Conservation (phyloP, 2,329 filamentous ascomycete species). For the Aspergillus chevalieri region DNA sequence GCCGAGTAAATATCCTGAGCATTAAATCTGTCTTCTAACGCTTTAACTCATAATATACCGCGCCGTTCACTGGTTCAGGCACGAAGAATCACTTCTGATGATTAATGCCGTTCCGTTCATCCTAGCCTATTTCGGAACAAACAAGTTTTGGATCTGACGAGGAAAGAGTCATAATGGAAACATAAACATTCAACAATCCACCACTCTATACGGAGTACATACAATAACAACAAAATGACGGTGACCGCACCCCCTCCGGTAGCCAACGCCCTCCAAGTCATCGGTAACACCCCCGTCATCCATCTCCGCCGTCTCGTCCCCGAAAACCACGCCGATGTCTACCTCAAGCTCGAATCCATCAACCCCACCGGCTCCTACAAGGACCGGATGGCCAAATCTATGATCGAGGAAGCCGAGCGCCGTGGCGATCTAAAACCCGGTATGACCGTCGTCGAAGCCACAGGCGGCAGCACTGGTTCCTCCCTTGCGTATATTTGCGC, state of each 20-base stretch:
- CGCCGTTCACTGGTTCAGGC: too few relatives aligned
- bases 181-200: too few relatives aligned
- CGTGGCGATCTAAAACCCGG: constrained; percentile 83
- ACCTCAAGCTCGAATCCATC: constrained; percentile 78
- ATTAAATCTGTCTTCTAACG: too few relatives aligned
- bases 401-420: constrained; percentile 85
- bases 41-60: too few relatives aligned
- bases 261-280: constrained; percentile 29
- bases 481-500: constrained; percentile 12
- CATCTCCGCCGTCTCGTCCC: constrained; percentile 75
- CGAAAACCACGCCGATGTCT: constrained; percentile 73
- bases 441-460: constrained; percentile 88
- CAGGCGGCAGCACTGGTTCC: constrained; percentile 69
- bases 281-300: constrained; percentile 81
- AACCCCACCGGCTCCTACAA: constrained; percentile 83
- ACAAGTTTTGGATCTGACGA: too few relatives aligned
- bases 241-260: neutral
- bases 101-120: too few relatives aligned
- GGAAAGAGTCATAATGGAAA: too few relatives aligned
- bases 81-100: too few relatives aligned
- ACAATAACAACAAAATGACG: neutral
- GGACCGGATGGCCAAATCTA: constrained; percentile 81
- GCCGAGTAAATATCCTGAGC: too few relatives aligned
- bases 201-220: too few relatives aligned
- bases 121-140: too few relatives aligned